Percentiles rank a stretch among this genome's conserved stretches.
These are phyloP conservation scores for Cyberlindnera meyerae DNA, from an alignment of 805 yeast genomes.

Conservation along the genomic window DNA sequence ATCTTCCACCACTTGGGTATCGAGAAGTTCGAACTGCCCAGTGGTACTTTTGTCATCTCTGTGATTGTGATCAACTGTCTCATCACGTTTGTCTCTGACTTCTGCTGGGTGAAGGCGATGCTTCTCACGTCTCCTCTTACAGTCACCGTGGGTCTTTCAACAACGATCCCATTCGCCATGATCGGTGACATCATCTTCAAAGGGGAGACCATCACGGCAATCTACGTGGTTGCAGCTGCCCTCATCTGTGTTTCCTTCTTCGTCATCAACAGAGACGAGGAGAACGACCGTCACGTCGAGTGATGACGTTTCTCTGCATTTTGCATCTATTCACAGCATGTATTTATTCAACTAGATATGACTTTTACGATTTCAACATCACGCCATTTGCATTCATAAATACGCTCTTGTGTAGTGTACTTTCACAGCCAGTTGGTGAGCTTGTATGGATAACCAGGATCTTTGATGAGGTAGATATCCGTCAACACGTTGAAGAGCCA, in stretches of 20 bases:
- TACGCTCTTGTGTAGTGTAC: too few relatives aligned
- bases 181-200: slow-evolving; percentile 79
- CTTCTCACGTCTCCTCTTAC: slow-evolving; percentile 89
- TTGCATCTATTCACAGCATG: neutral
- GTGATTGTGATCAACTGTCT: slow-evolving; percentile 62
- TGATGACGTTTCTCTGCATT: slow-evolving; percentile 1
- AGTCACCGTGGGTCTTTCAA: slow-evolving; percentile 89
- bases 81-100: slow-evolving; percentile 82
- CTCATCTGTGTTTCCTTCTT: slow-evolving; percentile 80
- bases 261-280: slow-evolving; percentile 75
- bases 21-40: slow-evolving; percentile 74
- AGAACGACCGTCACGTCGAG: slow-evolving; percentile 42
- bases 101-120: slow-evolving; percentile 95
- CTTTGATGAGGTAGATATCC: slow-evolving; percentile 15
- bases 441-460: slow-evolving; percentile 19
- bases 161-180: slow-evolving; percentile 94
- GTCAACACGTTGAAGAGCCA: slow-evolving; percentile 20
- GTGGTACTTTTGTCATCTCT: slow-evolving; percentile 41
- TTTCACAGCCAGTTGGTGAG: slow-evolving; percentile 10
- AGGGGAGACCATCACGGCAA: slow-evolving; percentile 50
- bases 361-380: neutral
- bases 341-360: neutral
- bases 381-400: too few relatives aligned
- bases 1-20: slow-evolving; percentile 57
- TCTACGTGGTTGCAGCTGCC: slow-evolving; percentile 74